Evolutionary conservation across 305 asterid species (phyloP).

Genomic region (Solanum hybrid): DNA sequence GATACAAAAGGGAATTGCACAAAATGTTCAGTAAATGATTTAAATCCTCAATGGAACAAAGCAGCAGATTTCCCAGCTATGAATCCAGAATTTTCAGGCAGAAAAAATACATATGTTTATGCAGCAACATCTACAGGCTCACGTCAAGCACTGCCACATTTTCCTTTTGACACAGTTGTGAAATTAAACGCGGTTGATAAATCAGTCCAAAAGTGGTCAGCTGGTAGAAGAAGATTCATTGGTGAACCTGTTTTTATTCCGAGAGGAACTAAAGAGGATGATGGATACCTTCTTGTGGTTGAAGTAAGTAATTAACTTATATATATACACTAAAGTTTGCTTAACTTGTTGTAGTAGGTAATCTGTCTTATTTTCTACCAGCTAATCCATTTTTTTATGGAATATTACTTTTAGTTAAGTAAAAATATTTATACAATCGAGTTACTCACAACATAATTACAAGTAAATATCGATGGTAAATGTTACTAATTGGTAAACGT

Average conservation of each 20-base stretch:
- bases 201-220: conserved; percentile 54
- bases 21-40: conserved; percentile 36
- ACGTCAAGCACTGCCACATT: conserved; percentile 69
- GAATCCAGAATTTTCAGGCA: conserved; percentile 57
- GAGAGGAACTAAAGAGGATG: conserved; percentile 34
- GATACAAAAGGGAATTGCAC: conserved; percentile 37
- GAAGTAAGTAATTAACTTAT: conserved; percentile 41
- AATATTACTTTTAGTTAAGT: not conserved
- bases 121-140: conserved; percentile 84
- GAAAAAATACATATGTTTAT: conserved; percentile 38
- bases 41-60: conserved; percentile 42
- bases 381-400: not conserved
- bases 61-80: conserved; percentile 91
- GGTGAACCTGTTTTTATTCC: conserved; percentile 81
- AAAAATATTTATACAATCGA: not conserved
- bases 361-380: not conserved
- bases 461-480: not conserved
- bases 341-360: no score
- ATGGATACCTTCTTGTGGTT: conserved; percentile 88
- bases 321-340: not conserved
- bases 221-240: conserved; percentile 60
- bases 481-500: not conserved
- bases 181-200: conserved; percentile 44
- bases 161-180: conserved; percentile 84
- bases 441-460: not conserved